A percentile compares a stretch with the other conserved stretches of the same genome.
Evolutionary conservation across 2,329 filamentous ascomycete genomes (phyloP).

Genomic region (Cadophora malorum): DNA sequence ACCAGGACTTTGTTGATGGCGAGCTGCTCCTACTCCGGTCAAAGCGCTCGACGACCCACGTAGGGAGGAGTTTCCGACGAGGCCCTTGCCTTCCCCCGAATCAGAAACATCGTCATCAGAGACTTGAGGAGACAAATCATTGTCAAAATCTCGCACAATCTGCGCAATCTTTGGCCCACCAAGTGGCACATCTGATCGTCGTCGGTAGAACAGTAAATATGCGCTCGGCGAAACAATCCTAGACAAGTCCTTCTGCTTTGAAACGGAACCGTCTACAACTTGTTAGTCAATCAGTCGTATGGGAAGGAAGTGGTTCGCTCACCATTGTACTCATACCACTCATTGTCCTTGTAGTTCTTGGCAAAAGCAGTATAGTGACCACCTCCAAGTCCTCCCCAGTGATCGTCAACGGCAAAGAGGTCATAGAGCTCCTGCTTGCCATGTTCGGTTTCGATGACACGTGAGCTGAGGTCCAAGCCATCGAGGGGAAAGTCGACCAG

Average conservation of each 20-base stretch:
- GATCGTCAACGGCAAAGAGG: slow-evolving; percentile 93
- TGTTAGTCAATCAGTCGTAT: slow-evolving; percentile 49
- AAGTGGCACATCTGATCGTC: slow-evolving; percentile 76
- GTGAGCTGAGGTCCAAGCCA: slow-evolving; percentile 79
- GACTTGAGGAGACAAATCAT: slow-evolving; percentile 51
- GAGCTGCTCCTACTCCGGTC: slow-evolving; percentile 78
- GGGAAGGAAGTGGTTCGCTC: slow-evolving; percentile 47
- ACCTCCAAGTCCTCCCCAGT: slow-evolving; percentile 90
- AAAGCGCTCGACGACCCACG: slow-evolving; percentile 92
- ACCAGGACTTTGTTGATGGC: slow-evolving; percentile 68
- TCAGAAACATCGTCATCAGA: slow-evolving; percentile 54
- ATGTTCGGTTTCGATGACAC: slow-evolving; percentile 80
- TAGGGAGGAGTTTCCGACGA: slow-evolving; percentile 82
- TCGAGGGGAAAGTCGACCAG: slow-evolving; percentile 91
- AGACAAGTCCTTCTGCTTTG: slow-evolving; percentile 62
- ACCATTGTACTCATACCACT: slow-evolving; percentile 99
- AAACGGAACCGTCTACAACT: slow-evolving; percentile 74
- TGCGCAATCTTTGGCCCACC: slow-evolving; percentile 78
- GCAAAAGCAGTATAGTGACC: slow-evolving; percentile 96
- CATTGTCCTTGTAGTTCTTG: slow-evolving; percentile 85
- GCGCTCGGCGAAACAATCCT: slow-evolving; percentile 76
- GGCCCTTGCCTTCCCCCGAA: slow-evolving; percentile 85
- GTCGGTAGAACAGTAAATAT: slow-evolving; percentile 95
- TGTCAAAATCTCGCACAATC: slow-evolving; percentile 69
- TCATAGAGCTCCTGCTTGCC: slow-evolving; percentile 89